Evolutionary conservation across 345 rosid genomes (phyloP), one percentile per base, ranked within the genome.

Genomic region (Melastoma malabathricum): DNA sequence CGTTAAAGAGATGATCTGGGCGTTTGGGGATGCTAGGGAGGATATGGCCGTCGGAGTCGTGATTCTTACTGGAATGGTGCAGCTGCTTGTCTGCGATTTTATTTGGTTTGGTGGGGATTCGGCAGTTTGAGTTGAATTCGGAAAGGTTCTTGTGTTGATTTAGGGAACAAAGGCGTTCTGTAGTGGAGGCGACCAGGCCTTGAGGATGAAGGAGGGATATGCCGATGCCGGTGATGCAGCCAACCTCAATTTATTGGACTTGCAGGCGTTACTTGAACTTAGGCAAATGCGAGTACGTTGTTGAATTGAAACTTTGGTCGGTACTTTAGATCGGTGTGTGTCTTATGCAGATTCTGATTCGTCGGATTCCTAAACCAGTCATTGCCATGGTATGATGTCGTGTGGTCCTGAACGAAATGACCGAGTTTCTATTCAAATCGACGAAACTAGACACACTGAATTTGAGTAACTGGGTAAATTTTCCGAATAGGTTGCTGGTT

Each of bases 311-410:
- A 31, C 38, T 31, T 9, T 31, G 38, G 2, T 31, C 38, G 38
- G 7, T 31, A 31, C 7, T 31, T 2, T 31, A 31, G 38, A 31
- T 31, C 10, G 38, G 38, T 5, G 1, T 31, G 7, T 31, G 38
- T 2, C 23, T 41, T 34, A 47, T 60, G 71, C 78, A 90, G 95
- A 72, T 82, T 18, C 96, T 84, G 62, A 86, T 90, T 61, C 75
- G 98, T 13, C 82, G 96, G 48, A 82, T 84, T 57, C 95, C 98
- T 15, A 92, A 92, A 54, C 95, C 96, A n/a, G 86, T 92, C 56
- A 86, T 92, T 15, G 98, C 96, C 9, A 90, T 90, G 96, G 98
- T 86, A 74, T 60, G 38, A 31, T 31, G 7, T 5, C 38, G 10
- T 2, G 38, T 31, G 1, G 38, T 31, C 38, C 1, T 7, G 38